phyloP scores from a whole-genome alignment of 1,284 basidiomycete genomes.

The Papiliotrema fonsecae region DNA sequence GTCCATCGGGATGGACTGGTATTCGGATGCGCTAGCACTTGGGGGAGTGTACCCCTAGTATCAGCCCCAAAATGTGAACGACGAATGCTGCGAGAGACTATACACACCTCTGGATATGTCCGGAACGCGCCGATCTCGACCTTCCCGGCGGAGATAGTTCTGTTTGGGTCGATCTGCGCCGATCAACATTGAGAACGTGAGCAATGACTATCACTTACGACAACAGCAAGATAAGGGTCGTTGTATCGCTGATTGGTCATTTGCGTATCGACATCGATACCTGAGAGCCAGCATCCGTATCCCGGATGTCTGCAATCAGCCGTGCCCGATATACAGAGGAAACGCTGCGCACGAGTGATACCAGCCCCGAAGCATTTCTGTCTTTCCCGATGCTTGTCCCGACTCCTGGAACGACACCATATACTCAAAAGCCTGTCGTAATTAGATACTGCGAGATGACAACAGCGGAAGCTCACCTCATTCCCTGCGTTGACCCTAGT shows the following conservation, averaged over 20 bases:
- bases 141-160: conserved; percentile 94
- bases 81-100: neutral
- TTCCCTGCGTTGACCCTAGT: conserved; percentile 94
- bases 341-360: conserved; percentile 68
- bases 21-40: conserved; percentile 63
- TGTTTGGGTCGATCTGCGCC: conserved; percentile 87
- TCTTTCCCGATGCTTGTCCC: conserved; percentile 70
- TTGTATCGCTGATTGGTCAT: conserved; percentile 89
- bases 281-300: conserved; percentile 95
- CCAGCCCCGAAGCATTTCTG: conserved; percentile 95
- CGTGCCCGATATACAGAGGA: neutral
- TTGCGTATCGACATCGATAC: conserved; percentile 95
- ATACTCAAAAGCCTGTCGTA: conserved; percentile 89
- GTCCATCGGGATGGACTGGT: conserved; percentile 87
- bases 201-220: conserved; percentile 57
- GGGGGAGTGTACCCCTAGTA: conserved; percentile 71
- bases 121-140: conserved; percentile 98
- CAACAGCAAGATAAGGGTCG: conserved; percentile 96
- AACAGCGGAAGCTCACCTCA: conserved; percentile 57
- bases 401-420: conserved; percentile 90
- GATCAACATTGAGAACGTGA: neutral
- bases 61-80: neutral
- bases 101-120: conserved; percentile 72
- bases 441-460: no score
- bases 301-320: conserved; percentile 64